Evolutionary conservation across 805 yeast genomes (phyloP).

Genomic region (Candida loeiensis): DNA sequence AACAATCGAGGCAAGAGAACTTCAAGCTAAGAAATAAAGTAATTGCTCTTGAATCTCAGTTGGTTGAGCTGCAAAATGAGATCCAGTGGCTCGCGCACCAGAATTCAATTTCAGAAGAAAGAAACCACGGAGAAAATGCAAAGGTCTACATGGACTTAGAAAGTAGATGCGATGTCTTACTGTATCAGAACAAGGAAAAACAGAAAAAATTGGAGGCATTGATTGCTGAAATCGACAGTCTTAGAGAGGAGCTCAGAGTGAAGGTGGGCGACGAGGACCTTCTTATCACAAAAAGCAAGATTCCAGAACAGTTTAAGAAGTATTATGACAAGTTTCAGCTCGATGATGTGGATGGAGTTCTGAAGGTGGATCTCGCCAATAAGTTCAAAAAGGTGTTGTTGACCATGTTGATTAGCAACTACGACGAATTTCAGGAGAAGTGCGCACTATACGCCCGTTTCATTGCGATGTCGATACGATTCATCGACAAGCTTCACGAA

Average conservation of each 20-base stretch:
- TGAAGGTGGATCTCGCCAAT: slow-evolving; percentile 27
- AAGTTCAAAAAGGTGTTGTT: slow-evolving; percentile 34
- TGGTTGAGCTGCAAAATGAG: background rate
- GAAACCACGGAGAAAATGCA: no score
- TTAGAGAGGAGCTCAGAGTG: slow-evolving; percentile 1
- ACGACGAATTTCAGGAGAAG: slow-evolving; percentile 25
- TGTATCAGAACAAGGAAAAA: no score
- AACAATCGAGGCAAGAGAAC: background rate
- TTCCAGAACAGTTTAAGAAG: slow-evolving; percentile 17
- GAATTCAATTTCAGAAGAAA: no score
- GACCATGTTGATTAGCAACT: slow-evolving; percentile 30
- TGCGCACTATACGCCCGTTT: slow-evolving; percentile 26
- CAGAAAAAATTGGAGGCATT: background rate
- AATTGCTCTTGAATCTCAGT: background rate
- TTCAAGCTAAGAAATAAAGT: background rate
- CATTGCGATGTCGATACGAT: slow-evolving; percentile 21
- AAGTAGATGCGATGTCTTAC: no score
- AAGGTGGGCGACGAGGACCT: slow-evolving; percentile 15
- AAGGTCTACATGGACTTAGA: no score
- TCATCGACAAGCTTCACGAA: slow-evolving; percentile 33
- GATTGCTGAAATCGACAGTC: background rate
- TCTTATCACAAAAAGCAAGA: slow-evolving; percentile 14
- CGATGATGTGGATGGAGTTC: slow-evolving; percentile 26
- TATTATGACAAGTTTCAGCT: slow-evolving; percentile 26
- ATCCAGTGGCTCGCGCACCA: slow-evolving; percentile 1